Evolutionary conservation across 176 grass and related monocot species (phyloP), one percentile per base, ranked within the genome.

Genomic region (Triticum monococcum): DNA sequence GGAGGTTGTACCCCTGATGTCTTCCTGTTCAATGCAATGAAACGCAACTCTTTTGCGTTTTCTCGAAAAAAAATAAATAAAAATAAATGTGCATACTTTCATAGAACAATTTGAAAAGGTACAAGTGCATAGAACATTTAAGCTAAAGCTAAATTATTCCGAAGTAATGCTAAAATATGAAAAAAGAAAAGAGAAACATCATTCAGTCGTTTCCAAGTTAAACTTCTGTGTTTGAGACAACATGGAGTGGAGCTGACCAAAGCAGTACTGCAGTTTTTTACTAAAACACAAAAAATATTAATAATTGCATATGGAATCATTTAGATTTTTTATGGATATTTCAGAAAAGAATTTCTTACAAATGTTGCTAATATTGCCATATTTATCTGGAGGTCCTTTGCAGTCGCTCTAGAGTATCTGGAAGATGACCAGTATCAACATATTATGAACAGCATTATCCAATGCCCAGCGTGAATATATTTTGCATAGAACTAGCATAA

Each of bases 331-430:
- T 52, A 52, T 50, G 14, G 48, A 52, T 52, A 52, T 52, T 52
- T 52, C 48, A 52, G n/a, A 83, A 23, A 62, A 68, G 13, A 86
- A 41, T 46, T 68, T 77, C 89, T 80, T 97, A 97, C 90, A 88
- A 94, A 94, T 64, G 85, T 72, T 76, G 89, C 83, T 80, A 88
- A 94, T 82, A 97, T 92, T 79, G 89, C 88, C 75, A 92, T 89
- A 84, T 97, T 92, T 64, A 94, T 94, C 57, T 18, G 75, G 80
- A 94, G 64, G 37, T 92, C 94, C 62, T 86, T 90, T 32, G 73
- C 11, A 61, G 56, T 87, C 73, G 79, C 92, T 78, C 78, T 90
- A 65, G 90, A 92, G 77, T 90, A 90, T 87, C 92, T 94, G 80
- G 32, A 89, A 87, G 41, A 52, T 86, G 30, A 84, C 69, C 18